These are phyloP conservation scores for Zygosaccharomyces bisporus DNA, from an alignment of 805 yeast species.

Conservation along the genomic window DNA sequence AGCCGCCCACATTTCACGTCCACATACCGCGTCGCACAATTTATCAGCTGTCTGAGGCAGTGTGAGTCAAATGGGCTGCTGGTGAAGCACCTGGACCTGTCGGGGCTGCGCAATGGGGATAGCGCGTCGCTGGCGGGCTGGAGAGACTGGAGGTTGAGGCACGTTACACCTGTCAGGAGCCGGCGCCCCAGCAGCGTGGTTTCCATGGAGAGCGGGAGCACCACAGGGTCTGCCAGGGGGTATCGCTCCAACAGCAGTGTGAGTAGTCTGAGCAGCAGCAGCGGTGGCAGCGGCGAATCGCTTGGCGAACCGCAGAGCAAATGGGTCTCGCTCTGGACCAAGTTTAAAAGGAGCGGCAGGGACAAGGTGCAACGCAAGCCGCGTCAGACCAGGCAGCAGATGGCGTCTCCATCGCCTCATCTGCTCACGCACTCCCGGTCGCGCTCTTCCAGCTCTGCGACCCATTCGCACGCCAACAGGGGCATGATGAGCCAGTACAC, in stretches of 20 bases:
- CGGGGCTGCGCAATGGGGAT: slow-evolving; percentile 42
- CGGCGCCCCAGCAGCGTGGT: background rate
- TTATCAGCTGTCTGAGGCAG: slow-evolving; percentile 61
- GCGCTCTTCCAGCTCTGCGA: background rate
- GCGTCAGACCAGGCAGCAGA: background rate
- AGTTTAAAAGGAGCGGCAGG: background rate
- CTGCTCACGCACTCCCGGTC: slow-evolving; percentile 1
- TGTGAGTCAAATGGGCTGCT: slow-evolving; percentile 52
- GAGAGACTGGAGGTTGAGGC: slow-evolving; percentile 86
- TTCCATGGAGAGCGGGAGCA: slow-evolving; percentile 41
- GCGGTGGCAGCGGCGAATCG: slow-evolving; percentile 4
- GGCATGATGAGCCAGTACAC: slow-evolving; percentile 61
- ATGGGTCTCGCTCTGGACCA: slow-evolving; percentile 5
- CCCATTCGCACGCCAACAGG: slow-evolving; percentile 58
- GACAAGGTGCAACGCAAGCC: background rate
- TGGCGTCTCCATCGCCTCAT: background rate
- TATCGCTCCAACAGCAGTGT: slow-evolving; percentile 31
- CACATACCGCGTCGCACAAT: slow-evolving; percentile 76
- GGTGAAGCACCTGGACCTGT: slow-evolving; percentile 58
- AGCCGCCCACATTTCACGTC: slow-evolving; percentile 54
- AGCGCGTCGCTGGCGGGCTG: slow-evolving; percentile 38
- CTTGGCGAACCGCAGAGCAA: background rate
- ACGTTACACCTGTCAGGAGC: slow-evolving; percentile 38
- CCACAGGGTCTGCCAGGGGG: slow-evolving; percentile 12
- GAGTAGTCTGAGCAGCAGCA: slow-evolving; percentile 30